A percentile compares a stretch with the other conserved stretches of the same genome.
These are phyloP conservation scores for Tulasnella sp. DNA, from an alignment of 768 basidiomycete species.

Conservation along the genomic window DNA sequence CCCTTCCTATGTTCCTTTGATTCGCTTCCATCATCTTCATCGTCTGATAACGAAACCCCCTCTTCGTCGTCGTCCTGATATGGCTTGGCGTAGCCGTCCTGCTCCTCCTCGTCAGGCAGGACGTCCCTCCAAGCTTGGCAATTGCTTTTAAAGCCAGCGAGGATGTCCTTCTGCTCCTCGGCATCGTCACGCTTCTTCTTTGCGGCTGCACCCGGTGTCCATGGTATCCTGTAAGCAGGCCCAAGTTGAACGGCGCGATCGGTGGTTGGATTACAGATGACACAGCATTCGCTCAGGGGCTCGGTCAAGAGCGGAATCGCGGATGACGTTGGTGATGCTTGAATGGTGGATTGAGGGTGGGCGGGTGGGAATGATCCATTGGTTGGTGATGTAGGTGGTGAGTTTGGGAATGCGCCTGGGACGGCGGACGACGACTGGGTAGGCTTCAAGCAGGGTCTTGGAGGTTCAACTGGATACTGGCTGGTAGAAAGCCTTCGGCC, in stretches of 20 bases:
- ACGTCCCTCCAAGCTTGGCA: not conserved
- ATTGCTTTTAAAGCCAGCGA: conserved; percentile 8
- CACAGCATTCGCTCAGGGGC: conserved; percentile 4
- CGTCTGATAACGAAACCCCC: not conserved
- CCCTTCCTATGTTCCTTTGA: too few species aligned
- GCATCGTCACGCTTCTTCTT: conserved; percentile 15
- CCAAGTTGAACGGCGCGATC: conserved; percentile 1
- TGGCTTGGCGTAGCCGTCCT: conserved; percentile 5
- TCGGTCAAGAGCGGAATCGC: not conserved
- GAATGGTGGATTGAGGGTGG: not conserved
- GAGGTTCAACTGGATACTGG: not conserved
- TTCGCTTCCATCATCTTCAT: too few species aligned
- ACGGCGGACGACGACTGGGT: not conserved
- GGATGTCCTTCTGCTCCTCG: conserved; percentile 1
- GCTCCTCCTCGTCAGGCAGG: not conserved
- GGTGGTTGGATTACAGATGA: not conserved
- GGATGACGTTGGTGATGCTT: not conserved
- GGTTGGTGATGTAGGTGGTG: not conserved
- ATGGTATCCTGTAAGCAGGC: not conserved
- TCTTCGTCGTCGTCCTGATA: not conserved
- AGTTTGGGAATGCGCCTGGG: not conserved
- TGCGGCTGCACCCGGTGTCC: conserved; percentile 8
- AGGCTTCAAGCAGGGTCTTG: not conserved
- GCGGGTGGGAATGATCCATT: not conserved
- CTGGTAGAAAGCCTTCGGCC: not conserved